phyloP scores from a whole-genome alignment of 148 eudicot species.

The Diospyros kaki region DNA sequence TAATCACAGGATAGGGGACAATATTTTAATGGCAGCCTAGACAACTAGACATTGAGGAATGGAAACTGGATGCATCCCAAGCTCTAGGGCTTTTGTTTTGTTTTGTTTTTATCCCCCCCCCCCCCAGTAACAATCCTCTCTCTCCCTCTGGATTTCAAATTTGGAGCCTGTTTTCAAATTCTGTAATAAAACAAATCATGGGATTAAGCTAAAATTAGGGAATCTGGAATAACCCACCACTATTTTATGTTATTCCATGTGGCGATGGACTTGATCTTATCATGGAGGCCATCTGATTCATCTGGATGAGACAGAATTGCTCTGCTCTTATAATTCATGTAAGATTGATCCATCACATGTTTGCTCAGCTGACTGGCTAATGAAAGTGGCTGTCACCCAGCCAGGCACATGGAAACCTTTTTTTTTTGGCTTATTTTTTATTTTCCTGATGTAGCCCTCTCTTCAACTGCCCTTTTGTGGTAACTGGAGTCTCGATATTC shows the following conservation, averaged over 20 bases:
- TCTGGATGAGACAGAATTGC: background rate
- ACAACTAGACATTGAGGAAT: conserved; percentile 15
- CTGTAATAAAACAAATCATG: background rate
- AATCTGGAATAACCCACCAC: background rate
- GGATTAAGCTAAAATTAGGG: background rate
- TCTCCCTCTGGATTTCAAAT: background rate
- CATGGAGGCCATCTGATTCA: background rate
- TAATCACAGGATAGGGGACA: background rate
- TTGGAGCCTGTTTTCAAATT: too few relatives aligned
- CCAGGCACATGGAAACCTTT: conserved; percentile 11
- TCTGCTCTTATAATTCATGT: background rate
- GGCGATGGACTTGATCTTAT: background rate
- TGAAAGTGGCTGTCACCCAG: background rate
- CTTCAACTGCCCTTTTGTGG: too few relatives aligned
- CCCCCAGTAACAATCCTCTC: conserved; percentile 3
- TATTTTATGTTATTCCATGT: background rate
- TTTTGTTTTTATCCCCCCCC: conserved; percentile 14
- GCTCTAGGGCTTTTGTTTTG: conserved; percentile 1
- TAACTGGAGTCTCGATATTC: background rate
- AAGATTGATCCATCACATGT: background rate
- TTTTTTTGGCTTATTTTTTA: background rate
- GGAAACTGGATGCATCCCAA: conserved; percentile 9
- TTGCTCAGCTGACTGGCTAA: conserved; percentile 9
- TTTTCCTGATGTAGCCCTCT: too few relatives aligned
- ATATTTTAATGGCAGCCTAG: background rate